Evolutionary conservation across 306 rosid genomes (phyloP).

Genomic region (Mucuna pruriens): DNA sequence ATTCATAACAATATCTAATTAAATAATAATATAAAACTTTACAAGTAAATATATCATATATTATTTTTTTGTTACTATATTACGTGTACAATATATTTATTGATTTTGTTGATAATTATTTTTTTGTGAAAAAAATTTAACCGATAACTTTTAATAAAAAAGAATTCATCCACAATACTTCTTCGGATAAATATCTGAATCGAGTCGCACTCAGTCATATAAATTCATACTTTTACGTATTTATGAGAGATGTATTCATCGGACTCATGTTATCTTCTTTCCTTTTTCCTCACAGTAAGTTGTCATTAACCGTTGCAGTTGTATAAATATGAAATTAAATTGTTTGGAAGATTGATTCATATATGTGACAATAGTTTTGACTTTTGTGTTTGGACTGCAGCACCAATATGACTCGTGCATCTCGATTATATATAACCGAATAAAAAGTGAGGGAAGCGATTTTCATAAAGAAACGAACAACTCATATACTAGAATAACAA

Average conservation of each 20-base stretch:
- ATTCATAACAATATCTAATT: no score
- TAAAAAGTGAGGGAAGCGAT: constrained; percentile 1
- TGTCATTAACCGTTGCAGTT: not conserved
- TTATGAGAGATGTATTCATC: not conserved
- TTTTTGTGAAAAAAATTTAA: no score
- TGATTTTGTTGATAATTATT: no score
- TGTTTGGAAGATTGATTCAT: not conserved
- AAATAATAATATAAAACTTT: no score
- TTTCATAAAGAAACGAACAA: constrained; percentile 15
- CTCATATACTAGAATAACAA: constrained; percentile 34
- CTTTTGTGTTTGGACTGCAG: not conserved
- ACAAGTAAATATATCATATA: no score
- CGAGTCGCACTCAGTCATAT: no score
- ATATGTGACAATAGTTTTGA: not conserved
- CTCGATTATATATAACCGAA: not conserved
- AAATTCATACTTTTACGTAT: not conserved
- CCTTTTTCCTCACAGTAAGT: not conserved
- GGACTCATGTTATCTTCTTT: not conserved
- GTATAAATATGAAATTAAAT: not conserved
- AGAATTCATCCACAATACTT: no score
- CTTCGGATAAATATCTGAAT: no score
- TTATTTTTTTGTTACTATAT: no score
- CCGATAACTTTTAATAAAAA: no score
- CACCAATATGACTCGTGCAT: not conserved
- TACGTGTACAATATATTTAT: no score